These are phyloP conservation scores for Abelmoschus esculentus DNA, from an alignment of 345 rosid species.

Conservation along the genomic window DNA sequence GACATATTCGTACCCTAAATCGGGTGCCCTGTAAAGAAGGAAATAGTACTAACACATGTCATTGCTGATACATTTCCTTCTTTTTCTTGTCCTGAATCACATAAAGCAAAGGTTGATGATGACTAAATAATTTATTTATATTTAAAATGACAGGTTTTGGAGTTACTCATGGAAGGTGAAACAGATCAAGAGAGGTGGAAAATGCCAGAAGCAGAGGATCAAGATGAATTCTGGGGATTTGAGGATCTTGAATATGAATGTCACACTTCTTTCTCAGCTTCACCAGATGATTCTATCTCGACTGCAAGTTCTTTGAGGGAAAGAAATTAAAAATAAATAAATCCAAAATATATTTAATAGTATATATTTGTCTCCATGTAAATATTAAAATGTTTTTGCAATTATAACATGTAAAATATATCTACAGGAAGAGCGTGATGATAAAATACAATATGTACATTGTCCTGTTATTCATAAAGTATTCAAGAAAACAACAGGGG, in stretches of 20 bases:
- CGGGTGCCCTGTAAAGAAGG: too few relatives aligned
- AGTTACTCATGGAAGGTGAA: constrained; percentile 53
- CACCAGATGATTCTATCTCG: constrained; percentile 54
- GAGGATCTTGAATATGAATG: constrained; percentile 76
- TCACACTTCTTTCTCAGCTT: constrained; percentile 45
- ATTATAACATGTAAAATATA: too few relatives aligned
- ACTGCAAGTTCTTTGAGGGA: neutral
- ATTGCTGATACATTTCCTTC: neutral
- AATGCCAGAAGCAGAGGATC: constrained; percentile 66
- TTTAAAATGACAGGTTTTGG: constrained; percentile 41
- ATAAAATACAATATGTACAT: too few relatives aligned
- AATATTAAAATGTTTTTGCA: neutral
- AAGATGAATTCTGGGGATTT: constrained; percentile 77
- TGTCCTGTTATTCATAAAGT: too few relatives aligned
- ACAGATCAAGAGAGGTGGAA: constrained; percentile 66
- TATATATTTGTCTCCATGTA: neutral
- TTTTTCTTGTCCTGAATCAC: constrained; percentile 4
- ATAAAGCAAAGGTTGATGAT: neutral
- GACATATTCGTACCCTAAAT: too few relatives aligned
- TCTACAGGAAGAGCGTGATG: too few relatives aligned
- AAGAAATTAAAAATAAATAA: neutral
- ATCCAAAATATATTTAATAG: too few relatives aligned
- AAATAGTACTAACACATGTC: neutral
- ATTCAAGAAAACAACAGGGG: too few relatives aligned
- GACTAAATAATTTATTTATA: neutral